Percentiles rank a stretch among this genome's conserved stretches.
phyloP scores from a whole-genome alignment of 2,329 filamentous ascomycete species.

The Fusarium ramigenum region DNA sequence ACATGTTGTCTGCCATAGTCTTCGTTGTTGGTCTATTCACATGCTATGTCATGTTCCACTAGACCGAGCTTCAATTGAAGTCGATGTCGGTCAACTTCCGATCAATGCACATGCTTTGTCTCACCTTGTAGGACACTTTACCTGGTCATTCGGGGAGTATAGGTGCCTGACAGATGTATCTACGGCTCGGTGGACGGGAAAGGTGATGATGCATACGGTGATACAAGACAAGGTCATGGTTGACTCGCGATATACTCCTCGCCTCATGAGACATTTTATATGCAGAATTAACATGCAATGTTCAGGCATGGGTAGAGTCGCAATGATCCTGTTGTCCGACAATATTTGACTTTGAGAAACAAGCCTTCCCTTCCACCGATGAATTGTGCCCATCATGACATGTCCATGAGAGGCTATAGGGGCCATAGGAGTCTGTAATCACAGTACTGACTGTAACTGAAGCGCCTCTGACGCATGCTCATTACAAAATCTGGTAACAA shows the following conservation, averaged over 20 bases:
- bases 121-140: not conserved
- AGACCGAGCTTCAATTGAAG: slow-evolving; percentile 5
- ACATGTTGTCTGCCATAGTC: not conserved
- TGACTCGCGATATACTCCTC: not conserved
- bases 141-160: not conserved
- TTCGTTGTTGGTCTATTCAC: not conserved
- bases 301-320: not conserved
- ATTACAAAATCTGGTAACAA: not conserved
- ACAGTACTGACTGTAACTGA: not conserved
- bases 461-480: not conserved
- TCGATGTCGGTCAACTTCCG: slow-evolving; percentile 25
- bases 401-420: not conserved
- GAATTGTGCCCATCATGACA: not conserved
- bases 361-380: slow-evolving; percentile 15
- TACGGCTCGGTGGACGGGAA: slow-evolving; percentile 1
- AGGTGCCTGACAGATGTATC: not conserved
- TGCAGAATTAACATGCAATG: not conserved
- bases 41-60: slow-evolving; percentile 3
- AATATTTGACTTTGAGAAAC: not conserved
- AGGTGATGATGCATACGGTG: not conserved
- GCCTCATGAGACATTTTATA: not conserved
- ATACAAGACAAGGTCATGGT: slow-evolving; percentile 8
- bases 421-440: not conserved
- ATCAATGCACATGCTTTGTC: not conserved
- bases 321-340: slow-evolving; percentile 14